A percentile compares a stretch with the other conserved stretches of the same genome.
Conservation (phyloP, 2,329 filamentous ascomycete species). For the Colletotrichum echinochloae region DNA sequence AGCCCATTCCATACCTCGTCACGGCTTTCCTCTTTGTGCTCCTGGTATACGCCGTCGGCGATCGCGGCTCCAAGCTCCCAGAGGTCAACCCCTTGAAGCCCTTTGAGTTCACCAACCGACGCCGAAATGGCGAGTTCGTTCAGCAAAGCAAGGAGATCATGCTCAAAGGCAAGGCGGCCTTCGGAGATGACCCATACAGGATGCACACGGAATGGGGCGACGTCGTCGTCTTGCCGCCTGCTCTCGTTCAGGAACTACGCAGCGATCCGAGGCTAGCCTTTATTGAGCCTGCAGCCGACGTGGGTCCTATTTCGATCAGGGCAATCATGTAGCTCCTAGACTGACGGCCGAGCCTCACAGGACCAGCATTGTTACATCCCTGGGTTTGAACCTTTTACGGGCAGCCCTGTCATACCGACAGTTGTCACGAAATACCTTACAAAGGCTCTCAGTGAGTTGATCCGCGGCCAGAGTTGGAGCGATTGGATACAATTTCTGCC, state of each 20-base stretch:
- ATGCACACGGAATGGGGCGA: constrained; percentile 23
- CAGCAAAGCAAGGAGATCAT: constrained; percentile 14
- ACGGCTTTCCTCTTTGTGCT: constrained; percentile 3
- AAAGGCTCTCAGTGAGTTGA: constrained; percentile 17
- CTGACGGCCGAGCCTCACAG: not conserved
- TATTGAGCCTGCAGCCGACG: not conserved
- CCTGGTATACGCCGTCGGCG: constrained; percentile 16
- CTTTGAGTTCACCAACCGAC: constrained; percentile 18
- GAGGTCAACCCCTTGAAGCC: constrained; percentile 16
- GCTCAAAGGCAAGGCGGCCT: constrained; percentile 8
- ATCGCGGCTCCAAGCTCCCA: constrained; percentile 6
- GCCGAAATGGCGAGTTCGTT: constrained; percentile 22
- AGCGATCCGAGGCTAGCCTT: constrained; percentile 18
- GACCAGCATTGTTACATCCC: constrained; percentile 20
- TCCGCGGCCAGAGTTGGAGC: no score
- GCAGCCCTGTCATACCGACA: not conserved
- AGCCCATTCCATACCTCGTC: constrained; percentile 19
- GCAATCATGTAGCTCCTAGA: accelerated
- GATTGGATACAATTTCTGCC: no score
- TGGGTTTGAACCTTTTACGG: constrained; percentile 16
- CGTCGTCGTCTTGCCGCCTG: constrained; percentile 17
- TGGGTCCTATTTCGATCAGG: not conserved
- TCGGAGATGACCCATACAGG: constrained; percentile 12
- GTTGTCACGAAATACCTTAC: constrained; percentile 27
- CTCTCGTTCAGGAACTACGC: constrained; percentile 23